Evolutionary conservation across 2,329 filamentous ascomycete genomes (phyloP), one percentile per base, ranked within the genome.

Genomic region (Nothophaeocryptopus gaeumannii): DNA sequence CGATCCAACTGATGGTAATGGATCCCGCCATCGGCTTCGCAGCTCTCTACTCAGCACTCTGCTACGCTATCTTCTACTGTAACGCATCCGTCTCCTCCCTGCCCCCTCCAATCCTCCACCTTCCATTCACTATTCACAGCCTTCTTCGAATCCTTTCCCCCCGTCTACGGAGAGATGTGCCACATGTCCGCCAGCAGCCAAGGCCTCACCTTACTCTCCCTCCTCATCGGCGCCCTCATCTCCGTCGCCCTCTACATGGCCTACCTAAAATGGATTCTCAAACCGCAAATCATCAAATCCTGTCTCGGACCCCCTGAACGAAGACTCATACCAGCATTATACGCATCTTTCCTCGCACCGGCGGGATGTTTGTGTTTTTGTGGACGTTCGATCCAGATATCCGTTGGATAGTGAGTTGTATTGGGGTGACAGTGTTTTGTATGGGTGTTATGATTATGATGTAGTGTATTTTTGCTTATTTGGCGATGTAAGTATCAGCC

Each of bases 81-180:
- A 26, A 26, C 4, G 4, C 20, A 26, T 7, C 20, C n/a, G n/a
- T n/a, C 20, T 26, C 20, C 20, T 7, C 7, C 20, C 20, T 7
- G 20, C 20, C 20, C 20, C 20, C 20, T 26, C 20, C 20, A 3
- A 11, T 15, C 11, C 10, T 14, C 11, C 14, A 26, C 10, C 41
- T 39, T 2, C n/a, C 33, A 13, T 7, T 26, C 20, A 26, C 20
- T 7, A 3, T 26, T 26, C 20, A n/a, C 20, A 26, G 20, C 70
- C 12, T 85, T 78, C 68, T 85, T 86, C 62, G 82, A 85, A 60
- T 78, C 78, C n/a, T 86, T 86, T 66, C 82, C 82, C 3, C 70
- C 84, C 11, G 81, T 86, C 49, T 86, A 83, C 64, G 73, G 75
- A 1, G 73, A 73, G 30, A 71, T 77, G 59, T 86, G 86, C 66